A percentile compares a stretch with the other conserved stretches of the same genome.
phyloP scores from a whole-genome alignment of 2,329 filamentous ascomycete species.

The Venturiaceae sp. region DNA sequence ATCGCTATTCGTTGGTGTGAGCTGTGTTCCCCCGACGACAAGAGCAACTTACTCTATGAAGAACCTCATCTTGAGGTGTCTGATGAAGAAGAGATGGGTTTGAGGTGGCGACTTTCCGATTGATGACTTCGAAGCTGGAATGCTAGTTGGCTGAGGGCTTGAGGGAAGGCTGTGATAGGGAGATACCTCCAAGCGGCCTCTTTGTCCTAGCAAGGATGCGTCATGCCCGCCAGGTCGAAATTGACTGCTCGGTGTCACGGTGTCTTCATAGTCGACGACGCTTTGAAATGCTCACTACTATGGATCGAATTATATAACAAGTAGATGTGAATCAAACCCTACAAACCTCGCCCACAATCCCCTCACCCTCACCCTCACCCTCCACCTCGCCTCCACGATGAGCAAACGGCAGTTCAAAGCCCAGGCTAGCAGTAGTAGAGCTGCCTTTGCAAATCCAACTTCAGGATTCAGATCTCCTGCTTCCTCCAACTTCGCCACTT shows the following conservation, averaged over 20 bases:
- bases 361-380: neutral
- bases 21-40: neutral
- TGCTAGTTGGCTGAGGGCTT: too few species aligned
- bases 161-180: constrained; percentile 3
- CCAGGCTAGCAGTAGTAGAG: constrained; percentile 8
- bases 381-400: constrained; percentile 9
- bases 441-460: constrained; percentile 29
- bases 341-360: neutral
- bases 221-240: neutral
- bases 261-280: neutral
- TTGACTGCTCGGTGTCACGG: neutral
- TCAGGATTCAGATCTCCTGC: constrained; percentile 29
- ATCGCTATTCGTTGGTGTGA: constrained; percentile 37
- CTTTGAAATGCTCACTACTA: neutral
- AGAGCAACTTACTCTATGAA: constrained; percentile 53
- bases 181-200: neutral
- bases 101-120: neutral
- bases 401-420: constrained; percentile 10
- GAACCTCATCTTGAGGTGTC: constrained; percentile 57
- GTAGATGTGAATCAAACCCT: neutral
- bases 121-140: too few species aligned
- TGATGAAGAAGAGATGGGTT: neutral
- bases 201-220: neutral
- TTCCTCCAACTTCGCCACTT: constrained; percentile 31
- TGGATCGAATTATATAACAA: neutral